Evolutionary conservation across 1,284 basidiomycete genomes (phyloP), one percentile per base, ranked within the genome.

Genomic region (Thecaphora frezii): DNA sequence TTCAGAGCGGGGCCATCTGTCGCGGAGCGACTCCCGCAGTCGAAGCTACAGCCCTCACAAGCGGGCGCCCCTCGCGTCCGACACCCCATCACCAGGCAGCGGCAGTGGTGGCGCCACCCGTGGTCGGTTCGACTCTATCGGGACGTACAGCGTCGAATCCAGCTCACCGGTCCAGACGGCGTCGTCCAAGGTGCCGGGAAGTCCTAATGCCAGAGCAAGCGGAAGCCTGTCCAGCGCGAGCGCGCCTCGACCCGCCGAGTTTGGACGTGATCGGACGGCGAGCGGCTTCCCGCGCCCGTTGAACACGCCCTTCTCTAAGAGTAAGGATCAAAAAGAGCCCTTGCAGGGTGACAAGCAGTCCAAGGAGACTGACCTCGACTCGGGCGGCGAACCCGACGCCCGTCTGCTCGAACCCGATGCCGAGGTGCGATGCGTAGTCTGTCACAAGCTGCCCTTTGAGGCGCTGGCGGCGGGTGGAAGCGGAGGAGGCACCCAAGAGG

Each of bases 1-100:
- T 13, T 24, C 39, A 2, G 48, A 57, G 22, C 25, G 48, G 7
- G 28, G 13, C 33, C 16, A 22, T 10, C 33, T 67, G 8, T 2
- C 7, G 2, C 26, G 58, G 0, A 54, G 50, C 25, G 68, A 68
- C 25, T 71, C 65, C 28, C 49, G 68, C 23, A 67, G 68, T 45
- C 53, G 68, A 12, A 71, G 68, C 46, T 61, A 65, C 19, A 65
- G 61, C 40, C 68, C 65, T 7, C 50, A 53, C 21, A 71, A 68
- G 51, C n/a, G 47, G 13, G 42, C 46, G 13, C 33, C 33, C n/a
- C 24, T 18, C 10, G n/a, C n/a, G n/a, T n/a, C n/a, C n/a, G n/a
- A n/a, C n/a, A n/a, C n/a, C n/a, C n/a, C n/a, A n/a, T n/a, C n/a
- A n/a, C n/a, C n/a, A n/a, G n/a, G n/a, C n/a, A n/a, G n/a, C n/a